phyloP scores from a whole-genome alignment of 1,139 yeast species.

The Saccharomyces hybrid region DNA sequence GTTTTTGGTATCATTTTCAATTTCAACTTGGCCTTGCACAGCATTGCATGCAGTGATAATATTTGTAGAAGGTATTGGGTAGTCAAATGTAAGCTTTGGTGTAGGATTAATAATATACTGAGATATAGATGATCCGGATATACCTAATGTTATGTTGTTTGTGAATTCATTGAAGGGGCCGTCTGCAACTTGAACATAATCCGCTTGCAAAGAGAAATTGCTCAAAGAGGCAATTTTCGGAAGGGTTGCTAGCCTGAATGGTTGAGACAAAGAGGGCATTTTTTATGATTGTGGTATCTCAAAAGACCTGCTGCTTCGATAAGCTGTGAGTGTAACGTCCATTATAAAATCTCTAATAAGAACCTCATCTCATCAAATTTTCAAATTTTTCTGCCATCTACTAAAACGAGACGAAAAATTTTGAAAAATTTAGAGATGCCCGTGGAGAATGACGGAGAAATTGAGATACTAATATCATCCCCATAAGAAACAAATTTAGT shows the following conservation, averaged over 20 bases:
- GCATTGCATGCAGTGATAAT: slow-evolving; percentile 30
- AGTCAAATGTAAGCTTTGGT: slow-evolving; percentile 50
- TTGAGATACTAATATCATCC: background rate
- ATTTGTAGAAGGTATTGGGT: slow-evolving; percentile 31
- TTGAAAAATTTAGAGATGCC: background rate
- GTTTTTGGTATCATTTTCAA: background rate
- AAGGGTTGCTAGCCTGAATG: slow-evolving; percentile 28
- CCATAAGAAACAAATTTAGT: background rate
- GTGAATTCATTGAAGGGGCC: slow-evolving; percentile 23
- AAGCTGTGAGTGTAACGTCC: background rate
- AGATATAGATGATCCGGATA: slow-evolving; percentile 70
- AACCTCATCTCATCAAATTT: slow-evolving; percentile 12
- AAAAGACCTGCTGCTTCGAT: background rate
- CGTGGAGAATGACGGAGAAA: background rate
- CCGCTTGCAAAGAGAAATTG: slow-evolving; percentile 21
- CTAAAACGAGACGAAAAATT: background rate
- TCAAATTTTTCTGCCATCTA: slow-evolving; percentile 6
- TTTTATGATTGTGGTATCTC: background rate
- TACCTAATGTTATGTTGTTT: slow-evolving; percentile 45
- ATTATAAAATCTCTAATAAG: background rate
- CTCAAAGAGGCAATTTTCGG: slow-evolving; percentile 30
- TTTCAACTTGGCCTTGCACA: background rate
- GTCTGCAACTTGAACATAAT: slow-evolving; percentile 24
- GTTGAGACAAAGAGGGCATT: slow-evolving; percentile 31
- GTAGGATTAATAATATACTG: slow-evolving; percentile 70